A percentile compares a stretch with the other conserved stretches of the same genome.
Conservation (phyloP, 2,329 filamentous ascomycete genomes). For the Microcera coccophila region DNA sequence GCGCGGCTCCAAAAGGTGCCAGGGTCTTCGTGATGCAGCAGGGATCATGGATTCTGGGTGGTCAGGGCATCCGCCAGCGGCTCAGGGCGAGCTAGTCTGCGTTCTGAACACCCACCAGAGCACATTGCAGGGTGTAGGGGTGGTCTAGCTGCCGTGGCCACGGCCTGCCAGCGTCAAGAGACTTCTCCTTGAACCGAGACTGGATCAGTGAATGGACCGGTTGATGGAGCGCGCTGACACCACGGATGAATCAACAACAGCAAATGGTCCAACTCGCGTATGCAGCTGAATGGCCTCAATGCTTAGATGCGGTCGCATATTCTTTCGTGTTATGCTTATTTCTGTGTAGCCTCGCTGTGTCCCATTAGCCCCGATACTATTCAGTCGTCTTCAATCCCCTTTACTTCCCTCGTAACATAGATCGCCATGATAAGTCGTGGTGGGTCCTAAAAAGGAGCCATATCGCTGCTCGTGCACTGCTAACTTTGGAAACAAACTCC, state of each 20-base stretch:
- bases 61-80: conserved; percentile 17
- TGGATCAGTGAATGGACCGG: conserved; percentile 19
- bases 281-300: too few relatives aligned
- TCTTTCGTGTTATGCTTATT: not conserved
- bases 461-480: conserved; percentile 4
- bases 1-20: conserved; percentile 19
- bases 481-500: conserved; percentile 19
- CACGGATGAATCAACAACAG: conserved; percentile 17
- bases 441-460: conserved; percentile 1
- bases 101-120: conserved; percentile 7
- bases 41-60: conserved; percentile 5
- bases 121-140: conserved; percentile 9
- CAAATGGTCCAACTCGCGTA: conserved; percentile 19
- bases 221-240: conserved; percentile 16
- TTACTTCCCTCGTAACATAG: not conserved
- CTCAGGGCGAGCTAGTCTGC: conserved; percentile 16
- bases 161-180: conserved; percentile 6
- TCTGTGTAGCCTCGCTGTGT: not conserved
- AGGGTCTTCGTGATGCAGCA: conserved; percentile 9
- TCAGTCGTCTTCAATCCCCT: not conserved
- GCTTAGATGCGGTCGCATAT: not conserved
- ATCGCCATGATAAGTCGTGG: not conserved
- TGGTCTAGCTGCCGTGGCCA: conserved; percentile 17
- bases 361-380: not conserved
- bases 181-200: not conserved